Base-by-base conservation (phyloP, 257 asterid species). In the Knoxia roxburghii region DNA sequence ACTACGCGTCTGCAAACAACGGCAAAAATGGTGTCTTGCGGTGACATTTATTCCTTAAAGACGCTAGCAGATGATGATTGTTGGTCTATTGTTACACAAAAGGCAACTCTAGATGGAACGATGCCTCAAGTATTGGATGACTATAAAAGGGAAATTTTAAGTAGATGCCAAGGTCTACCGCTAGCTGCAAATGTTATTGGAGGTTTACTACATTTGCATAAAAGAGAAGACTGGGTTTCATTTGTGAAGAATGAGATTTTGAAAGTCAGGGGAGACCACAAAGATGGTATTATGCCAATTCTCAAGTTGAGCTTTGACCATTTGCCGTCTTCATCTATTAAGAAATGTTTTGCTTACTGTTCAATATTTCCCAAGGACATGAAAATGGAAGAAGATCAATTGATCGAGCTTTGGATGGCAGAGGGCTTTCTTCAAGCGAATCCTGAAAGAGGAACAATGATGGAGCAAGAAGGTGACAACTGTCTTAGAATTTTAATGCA, bases 261-360 rank as follows among this genome's bases (percentile, higher is more conserved):
- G 54, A 54, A 53, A 6, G 2, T 21, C 24, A 53, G 32, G 23
- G 59, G 13, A 5, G 59, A 53, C 24, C 32, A 51, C 30, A 23
- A 32, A 20, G 49, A 61, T 27, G 17, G 29, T 3, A 9, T 63
- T 6, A 9, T 7, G 27, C 40, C 27, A 43, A 71, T 70, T 20
- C 67, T 80, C 30, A 77, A 62, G 48, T 15, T 74, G 29, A 80
- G 85, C 20, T 80, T 62, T 46, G 78, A 74, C 56, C 39, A 54
- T 61, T 72, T 80, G 70, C 77, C 77, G 21, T 57, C 63, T 17
- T 32, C 78, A 9, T 30, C 72, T 0, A 64, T 75, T 0, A 81
- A 77, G 52, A 75, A 65, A 66, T 78, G 81, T 21, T 78, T 81
- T 41, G 79, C 77, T 2, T 81, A 70, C 60, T 73, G 77, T 52